Evolutionary conservation across 2,329 filamentous ascomycete genomes (phyloP).

Genomic region (Fusarium nisikadoi): DNA sequence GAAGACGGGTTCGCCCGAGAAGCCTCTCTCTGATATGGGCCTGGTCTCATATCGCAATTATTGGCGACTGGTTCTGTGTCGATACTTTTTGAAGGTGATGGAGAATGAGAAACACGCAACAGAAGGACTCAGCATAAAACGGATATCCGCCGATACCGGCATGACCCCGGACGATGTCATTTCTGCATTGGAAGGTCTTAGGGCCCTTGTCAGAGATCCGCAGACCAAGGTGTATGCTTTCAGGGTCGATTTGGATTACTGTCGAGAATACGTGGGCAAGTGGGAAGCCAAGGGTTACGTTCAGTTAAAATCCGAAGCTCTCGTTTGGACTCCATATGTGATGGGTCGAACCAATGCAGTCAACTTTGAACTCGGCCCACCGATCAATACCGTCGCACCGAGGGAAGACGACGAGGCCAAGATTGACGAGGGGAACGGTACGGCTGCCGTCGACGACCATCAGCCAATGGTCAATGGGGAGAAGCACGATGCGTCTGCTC

Average conservation of each 20-base stretch:
- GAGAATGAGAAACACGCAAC: slow-evolving; percentile 48
- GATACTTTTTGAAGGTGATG: slow-evolving; percentile 73
- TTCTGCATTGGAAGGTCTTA: slow-evolving; percentile 88
- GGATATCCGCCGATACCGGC: slow-evolving; percentile 88
- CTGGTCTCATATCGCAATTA: slow-evolving; percentile 97
- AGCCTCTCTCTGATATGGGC: slow-evolving; percentile 97
- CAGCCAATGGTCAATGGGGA: slow-evolving; percentile 43
- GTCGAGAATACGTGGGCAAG: slow-evolving; percentile 85
- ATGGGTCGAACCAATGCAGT: slow-evolving; percentile 89
- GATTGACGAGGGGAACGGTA: slow-evolving; percentile 48
- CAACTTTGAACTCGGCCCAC: slow-evolving; percentile 83
- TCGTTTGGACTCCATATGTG: slow-evolving; percentile 96
- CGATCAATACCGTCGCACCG: slow-evolving; percentile 86
- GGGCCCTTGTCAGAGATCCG: slow-evolving; percentile 89
- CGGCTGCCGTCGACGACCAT: slow-evolving; percentile 26
- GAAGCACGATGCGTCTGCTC: slow-evolving; percentile 12
- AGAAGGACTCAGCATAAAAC: slow-evolving; percentile 67
- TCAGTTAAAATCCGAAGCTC: slow-evolving; percentile 78
- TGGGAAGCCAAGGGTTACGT: slow-evolving; percentile 92
- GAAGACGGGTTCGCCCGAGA: slow-evolving; percentile 96
- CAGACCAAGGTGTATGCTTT: slow-evolving; percentile 90
- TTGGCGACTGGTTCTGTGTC: slow-evolving; percentile 90
- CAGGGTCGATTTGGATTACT: slow-evolving; percentile 85
- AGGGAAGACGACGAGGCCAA: slow-evolving; percentile 76
- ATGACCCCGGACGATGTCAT: slow-evolving; percentile 98